Base-by-base conservation (phyloP, 208 protist species). In the Acanthamoeba royreba region DNA sequence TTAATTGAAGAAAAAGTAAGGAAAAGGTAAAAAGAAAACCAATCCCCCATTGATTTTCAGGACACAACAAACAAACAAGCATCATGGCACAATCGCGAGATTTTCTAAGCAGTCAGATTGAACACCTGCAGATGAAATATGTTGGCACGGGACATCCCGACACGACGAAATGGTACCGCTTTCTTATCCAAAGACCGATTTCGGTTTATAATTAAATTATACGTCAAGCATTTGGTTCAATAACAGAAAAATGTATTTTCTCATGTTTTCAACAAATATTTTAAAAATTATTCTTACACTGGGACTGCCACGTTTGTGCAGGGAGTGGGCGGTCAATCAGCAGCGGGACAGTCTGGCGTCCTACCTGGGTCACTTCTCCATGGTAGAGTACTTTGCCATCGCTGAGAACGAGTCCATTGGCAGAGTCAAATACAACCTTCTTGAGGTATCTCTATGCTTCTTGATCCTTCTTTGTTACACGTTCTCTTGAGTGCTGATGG, bases 91-190 rank as follows among this genome's bases (percentile, higher is more conserved):
- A n/a, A n/a, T 25, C 91, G 15, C 22, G 94, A 47, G 94, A 95
- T 58, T 94, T 92, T 53, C 81, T 95, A 43, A 95, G 95, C 40
- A 96, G 92, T 92, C 97, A 97, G 93, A 40, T 97, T 0, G 97
- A 97, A 55, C 96, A 97, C 93, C 81, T 97, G 17, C 95, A 97
- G 69, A 95, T 94, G 61, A 97, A 96, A 93, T 97, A 97, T 97
- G 95, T 97, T 19, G 97, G 97, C 38, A 97, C 96, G 33, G 97
- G 97, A 42, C 97, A 97, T 79, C 40, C 97, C 19, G 97, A 97
- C 83, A 96, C 93, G 13, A 95, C 96, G 35, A 97, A 97, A 95
- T 96, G 87, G 96, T 97, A 94, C 22, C 4, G 25, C 77, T 8
- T 13, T 86, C 77, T 28, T 13, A 8, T 33, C 40, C 9, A 35